Evolutionary conservation across 2,329 filamentous ascomycete species (phyloP).

Genomic region (Colletotrichum truncatum): DNA sequence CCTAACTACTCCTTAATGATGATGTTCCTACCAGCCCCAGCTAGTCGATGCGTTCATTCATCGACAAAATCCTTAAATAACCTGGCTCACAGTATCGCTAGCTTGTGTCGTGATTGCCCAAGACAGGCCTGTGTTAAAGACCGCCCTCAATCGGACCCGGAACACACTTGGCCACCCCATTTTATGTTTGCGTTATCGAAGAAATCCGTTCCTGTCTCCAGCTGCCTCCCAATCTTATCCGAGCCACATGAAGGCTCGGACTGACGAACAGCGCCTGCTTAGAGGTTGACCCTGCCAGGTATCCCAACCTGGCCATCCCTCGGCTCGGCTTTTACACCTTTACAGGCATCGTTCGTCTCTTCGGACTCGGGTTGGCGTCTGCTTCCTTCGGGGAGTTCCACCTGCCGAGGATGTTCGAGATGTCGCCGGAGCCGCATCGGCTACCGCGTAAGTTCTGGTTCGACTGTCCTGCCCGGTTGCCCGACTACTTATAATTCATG

Average conservation of each 20-base stretch:
- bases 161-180: neutral
- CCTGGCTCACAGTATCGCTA: slow-evolving; percentile 23
- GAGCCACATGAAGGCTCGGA: neutral
- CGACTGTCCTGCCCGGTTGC: slow-evolving; percentile 23
- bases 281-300: slow-evolving; percentile 30
- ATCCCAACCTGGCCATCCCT: slow-evolving; percentile 31
- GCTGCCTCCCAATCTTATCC: slow-evolving; percentile 21
- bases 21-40: slow-evolving; percentile 8
- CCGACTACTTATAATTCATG: slow-evolving; percentile 24
- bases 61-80: slow-evolving; percentile 18
- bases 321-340: slow-evolving; percentile 31
- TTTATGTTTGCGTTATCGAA: neutral
- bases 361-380: slow-evolving; percentile 23
- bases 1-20: slow-evolving; percentile 13
- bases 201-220: slow-evolving; percentile 11
- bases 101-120: slow-evolving; percentile 8
- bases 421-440: slow-evolving; percentile 10
- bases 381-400: slow-evolving; percentile 34
- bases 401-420: slow-evolving; percentile 32
- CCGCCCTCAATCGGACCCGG: neutral
- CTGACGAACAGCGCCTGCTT: slow-evolving; percentile 24
- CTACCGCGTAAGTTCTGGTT: slow-evolving; percentile 2
- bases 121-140: neutral
- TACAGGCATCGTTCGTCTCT: slow-evolving; percentile 17
- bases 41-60: slow-evolving; percentile 16